Evolutionary conservation across 225 moss, liverwort and hornwort genomes (phyloP).

Genomic region (Sphagnum contortum): DNA sequence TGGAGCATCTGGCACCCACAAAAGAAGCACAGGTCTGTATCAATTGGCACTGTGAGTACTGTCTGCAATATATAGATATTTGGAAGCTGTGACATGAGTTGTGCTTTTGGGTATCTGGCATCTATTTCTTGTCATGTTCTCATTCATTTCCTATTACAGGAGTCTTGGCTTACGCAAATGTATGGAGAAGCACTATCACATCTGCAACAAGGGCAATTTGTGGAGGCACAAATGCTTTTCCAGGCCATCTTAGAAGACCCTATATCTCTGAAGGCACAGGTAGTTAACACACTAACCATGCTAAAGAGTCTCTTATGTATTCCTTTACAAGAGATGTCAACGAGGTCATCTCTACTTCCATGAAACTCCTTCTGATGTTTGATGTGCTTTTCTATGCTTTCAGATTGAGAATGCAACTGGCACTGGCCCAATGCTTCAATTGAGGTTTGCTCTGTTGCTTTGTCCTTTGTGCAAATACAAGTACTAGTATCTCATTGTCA

Average conservation of each 20-base stretch:
- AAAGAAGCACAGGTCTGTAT: constrained; percentile 61
- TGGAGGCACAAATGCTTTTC: constrained; percentile 42
- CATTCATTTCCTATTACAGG: constrained; percentile 19
- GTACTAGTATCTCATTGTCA: too few relatives aligned
- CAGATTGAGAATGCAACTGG: constrained; percentile 52
- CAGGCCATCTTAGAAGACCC: constrained; percentile 63
- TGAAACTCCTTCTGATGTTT: background rate
- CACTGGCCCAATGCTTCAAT: constrained; percentile 54
- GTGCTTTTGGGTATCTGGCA: too few relatives aligned
- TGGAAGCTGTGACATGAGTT: too few relatives aligned
- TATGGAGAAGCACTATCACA: constrained; percentile 58
- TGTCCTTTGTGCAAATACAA: too few relatives aligned
- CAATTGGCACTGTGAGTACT: background rate
- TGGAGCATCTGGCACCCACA: constrained; percentile 54
- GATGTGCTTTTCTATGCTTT: background rate
- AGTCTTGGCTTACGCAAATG: constrained; percentile 62
- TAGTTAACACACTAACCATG: background rate
- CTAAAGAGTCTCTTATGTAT: background rate
- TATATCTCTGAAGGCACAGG: constrained; percentile 57
- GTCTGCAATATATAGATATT: too few relatives aligned
- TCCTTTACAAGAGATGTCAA: too few relatives aligned
- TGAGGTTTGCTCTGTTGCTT: constrained; percentile 23
- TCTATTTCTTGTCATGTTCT: background rate
- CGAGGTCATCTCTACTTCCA: background rate
- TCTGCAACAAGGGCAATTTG: constrained; percentile 52